Evolutionary conservation across 495 filamentous ascomycete genomes (phyloP).

Genomic region (Aspergillus conjunctus): DNA sequence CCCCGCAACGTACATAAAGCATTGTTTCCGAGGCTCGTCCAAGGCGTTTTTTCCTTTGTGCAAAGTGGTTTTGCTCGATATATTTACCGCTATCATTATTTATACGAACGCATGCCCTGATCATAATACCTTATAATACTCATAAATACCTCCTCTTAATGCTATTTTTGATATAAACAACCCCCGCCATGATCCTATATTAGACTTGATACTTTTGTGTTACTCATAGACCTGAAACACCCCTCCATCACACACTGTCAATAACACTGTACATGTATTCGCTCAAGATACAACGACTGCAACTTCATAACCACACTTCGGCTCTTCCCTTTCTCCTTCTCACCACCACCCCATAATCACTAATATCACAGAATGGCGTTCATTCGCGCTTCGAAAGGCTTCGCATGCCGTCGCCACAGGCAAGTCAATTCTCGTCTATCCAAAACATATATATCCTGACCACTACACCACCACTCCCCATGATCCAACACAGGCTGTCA

Average conservation of each 20-base stretch:
- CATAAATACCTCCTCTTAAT: constrained; percentile 3
- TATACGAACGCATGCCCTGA: constrained; percentile 20
- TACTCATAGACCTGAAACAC: not conserved
- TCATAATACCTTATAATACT: constrained; percentile 33
- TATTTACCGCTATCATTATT: constrained; percentile 16
- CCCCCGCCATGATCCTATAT: constrained; percentile 42
- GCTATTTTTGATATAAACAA: constrained; percentile 31
- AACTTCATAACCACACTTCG: no score
- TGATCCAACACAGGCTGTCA: not conserved
- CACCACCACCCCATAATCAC: no score
- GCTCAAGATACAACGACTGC: no score
- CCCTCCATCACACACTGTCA: no score
- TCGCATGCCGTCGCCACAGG: no score
- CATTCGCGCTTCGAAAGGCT: no score
- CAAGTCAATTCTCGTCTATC: no score
- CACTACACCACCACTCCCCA: not conserved
- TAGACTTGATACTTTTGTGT: not conserved
- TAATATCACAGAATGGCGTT: no score
- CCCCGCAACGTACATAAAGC: constrained; percentile 39
- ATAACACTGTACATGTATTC: no score
- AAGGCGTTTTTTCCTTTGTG: constrained; percentile 22
- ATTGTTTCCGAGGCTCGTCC: constrained; percentile 24
- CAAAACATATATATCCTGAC: not conserved
- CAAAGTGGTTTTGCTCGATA: constrained; percentile 19
- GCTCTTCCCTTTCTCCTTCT: no score